Conservation (phyloP, 2,329 filamentous ascomycete species). For the Pseudogymnoascus sp. region DNA sequence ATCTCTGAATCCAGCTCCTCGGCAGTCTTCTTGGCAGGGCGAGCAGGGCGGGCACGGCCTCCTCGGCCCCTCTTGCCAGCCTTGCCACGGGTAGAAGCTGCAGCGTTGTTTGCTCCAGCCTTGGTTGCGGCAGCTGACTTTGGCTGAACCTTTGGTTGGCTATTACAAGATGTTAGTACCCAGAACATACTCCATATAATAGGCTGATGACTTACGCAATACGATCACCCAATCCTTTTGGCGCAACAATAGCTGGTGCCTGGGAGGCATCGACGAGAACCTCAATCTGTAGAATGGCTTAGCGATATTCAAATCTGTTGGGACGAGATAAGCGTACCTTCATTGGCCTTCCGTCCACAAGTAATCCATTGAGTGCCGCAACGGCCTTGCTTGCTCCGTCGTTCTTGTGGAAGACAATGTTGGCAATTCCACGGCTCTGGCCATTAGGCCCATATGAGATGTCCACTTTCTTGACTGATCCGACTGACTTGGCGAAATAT, state of each 20-base stretch:
- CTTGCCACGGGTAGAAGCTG: conserved; percentile 28
- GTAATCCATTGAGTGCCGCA: conserved; percentile 74
- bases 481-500: conserved; percentile 85
- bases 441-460: conserved; percentile 91
- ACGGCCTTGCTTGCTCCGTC: conserved; percentile 82
- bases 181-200: not conserved
- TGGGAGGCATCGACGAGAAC: conserved; percentile 75
- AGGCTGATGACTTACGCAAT: conserved; percentile 54
- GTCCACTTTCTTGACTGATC: conserved; percentile 83
- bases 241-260: conserved; percentile 58
- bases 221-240: conserved; percentile 77
- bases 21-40: conserved; percentile 76
- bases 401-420: conserved; percentile 74
- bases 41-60: conserved; percentile 46
- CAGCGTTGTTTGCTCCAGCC: conserved; percentile 53
- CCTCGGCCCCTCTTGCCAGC: conserved; percentile 45
- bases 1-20: conserved; percentile 97
- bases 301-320: conserved; percentile 12
- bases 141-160: conserved; percentile 63
- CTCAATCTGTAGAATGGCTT: conserved; percentile 59
- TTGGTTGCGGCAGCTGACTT: conserved; percentile 77
- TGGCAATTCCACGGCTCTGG: conserved; percentile 84
- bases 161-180: conserved; percentile 27
- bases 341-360: conserved; percentile 84
- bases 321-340: conserved; percentile 55